Evolutionary conservation across 2,329 filamentous ascomycete genomes (phyloP).

Genomic region (Aureobasidium sp.): DNA sequence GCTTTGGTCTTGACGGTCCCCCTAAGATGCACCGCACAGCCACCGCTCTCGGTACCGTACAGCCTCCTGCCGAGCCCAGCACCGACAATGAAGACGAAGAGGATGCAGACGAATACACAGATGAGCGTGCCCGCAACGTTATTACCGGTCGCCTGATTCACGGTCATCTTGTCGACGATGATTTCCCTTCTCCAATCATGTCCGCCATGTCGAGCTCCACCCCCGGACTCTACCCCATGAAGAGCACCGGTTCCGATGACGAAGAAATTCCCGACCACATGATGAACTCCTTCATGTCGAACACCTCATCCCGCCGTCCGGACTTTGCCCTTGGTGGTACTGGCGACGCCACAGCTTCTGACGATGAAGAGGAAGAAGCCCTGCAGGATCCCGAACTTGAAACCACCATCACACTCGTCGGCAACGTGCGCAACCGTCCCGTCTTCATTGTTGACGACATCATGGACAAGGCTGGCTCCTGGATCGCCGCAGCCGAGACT

Average conservation of each 20-base stretch:
- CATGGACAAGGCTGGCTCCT: constrained; percentile 94
- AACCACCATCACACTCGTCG: constrained; percentile 95
- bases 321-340: constrained; percentile 65
- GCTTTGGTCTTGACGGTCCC: background rate
- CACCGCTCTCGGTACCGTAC: constrained; percentile 23
- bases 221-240: constrained; percentile 33
- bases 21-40: constrained; percentile 17
- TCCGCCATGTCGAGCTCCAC: constrained; percentile 56
- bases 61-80: constrained; percentile 19
- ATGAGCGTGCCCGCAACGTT: constrained; percentile 68
- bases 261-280: constrained; percentile 66
- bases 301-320: constrained; percentile 56
- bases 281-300: constrained; percentile 74
- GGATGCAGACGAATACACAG: constrained; percentile 24
- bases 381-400: constrained; percentile 73
- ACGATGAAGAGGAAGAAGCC: constrained; percentile 90
- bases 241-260: constrained; percentile 38
- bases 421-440: constrained; percentile 77
- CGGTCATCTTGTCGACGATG: constrained; percentile 90
- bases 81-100: constrained; percentile 27
- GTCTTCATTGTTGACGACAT: constrained; percentile 98
- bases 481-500: constrained; percentile 95
- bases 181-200: constrained; percentile 70
- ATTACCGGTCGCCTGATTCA: constrained; percentile 86
- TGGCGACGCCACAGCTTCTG: constrained; percentile 70